Evolutionary conservation across 2,329 filamentous ascomycete genomes (phyloP).

Genomic region (Anisogramma anomala): DNA sequence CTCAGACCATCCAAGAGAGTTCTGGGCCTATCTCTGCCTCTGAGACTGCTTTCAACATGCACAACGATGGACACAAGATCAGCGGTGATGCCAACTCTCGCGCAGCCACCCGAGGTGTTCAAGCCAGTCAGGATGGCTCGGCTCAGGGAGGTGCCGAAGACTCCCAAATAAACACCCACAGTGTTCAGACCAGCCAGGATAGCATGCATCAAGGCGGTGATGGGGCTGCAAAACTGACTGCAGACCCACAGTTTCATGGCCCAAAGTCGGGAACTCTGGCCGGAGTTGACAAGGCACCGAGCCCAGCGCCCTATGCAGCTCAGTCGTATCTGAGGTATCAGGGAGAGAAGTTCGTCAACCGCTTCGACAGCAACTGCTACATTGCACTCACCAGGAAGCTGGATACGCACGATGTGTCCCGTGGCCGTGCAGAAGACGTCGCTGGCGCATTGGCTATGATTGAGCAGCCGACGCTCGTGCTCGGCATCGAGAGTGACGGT

Average conservation of each 20-base stretch:
- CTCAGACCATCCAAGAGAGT: slow-evolving; percentile 68
- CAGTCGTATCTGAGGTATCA: slow-evolving; percentile 97
- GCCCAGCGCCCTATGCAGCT: slow-evolving; percentile 89
- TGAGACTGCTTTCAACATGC: slow-evolving; percentile 66
- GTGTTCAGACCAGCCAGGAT: slow-evolving; percentile 25
- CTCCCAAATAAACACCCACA: slow-evolving; percentile 45
- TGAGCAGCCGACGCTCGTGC: slow-evolving; percentile 76
- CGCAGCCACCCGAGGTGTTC: slow-evolving; percentile 28
- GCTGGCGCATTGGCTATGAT: slow-evolving; percentile 69
- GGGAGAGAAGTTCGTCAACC: slow-evolving; percentile 88
- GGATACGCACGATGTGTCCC: slow-evolving; percentile 90
- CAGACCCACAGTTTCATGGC: slow-evolving; percentile 62
- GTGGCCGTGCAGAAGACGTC: slow-evolving; percentile 57
- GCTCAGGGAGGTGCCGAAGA: background rate
- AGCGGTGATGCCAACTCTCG: slow-evolving; percentile 42
- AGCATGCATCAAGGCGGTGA: background rate
- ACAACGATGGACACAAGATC: slow-evolving; percentile 68
- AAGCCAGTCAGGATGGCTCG: slow-evolving; percentile 4
- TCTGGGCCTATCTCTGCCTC: slow-evolving; percentile 50
- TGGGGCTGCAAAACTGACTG: slow-evolving; percentile 19
- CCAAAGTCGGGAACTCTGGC: slow-evolving; percentile 41
- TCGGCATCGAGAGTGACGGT: slow-evolving; percentile 91
- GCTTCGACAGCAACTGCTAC: slow-evolving; percentile 98
- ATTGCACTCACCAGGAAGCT: slow-evolving; percentile 97
- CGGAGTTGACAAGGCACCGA: slow-evolving; percentile 39